Conservation (phyloP, 371 early-diverging fungal species). For the Encephalitozoon cuniculi region DNA sequence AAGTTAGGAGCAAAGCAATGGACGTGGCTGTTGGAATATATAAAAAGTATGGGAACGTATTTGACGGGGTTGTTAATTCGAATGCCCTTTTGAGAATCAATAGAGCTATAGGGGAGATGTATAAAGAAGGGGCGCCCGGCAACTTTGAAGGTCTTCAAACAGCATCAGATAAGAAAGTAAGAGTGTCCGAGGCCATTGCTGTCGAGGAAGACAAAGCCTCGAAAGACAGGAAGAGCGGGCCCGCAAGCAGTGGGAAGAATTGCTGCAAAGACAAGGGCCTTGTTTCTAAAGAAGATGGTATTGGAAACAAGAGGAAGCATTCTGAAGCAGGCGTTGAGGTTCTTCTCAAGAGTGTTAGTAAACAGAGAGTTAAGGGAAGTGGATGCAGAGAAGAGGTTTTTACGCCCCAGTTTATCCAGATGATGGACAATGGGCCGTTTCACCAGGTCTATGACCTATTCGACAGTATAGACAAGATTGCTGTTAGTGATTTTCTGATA, state of each 20-base stretch:
- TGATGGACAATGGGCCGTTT: constrained; percentile 8
- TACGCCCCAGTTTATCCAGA: constrained; percentile 16
- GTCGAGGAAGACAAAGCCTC: background rate
- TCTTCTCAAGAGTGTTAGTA: background rate
- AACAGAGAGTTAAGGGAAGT: background rate
- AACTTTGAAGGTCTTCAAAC: background rate
- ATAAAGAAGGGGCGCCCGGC: background rate
- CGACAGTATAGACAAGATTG: constrained; percentile 4
- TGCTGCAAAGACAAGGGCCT: background rate
- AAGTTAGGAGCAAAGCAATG: constrained; percentile 10
- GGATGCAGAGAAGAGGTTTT: background rate
- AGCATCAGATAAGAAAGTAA: background rate
- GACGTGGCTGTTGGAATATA: background rate
- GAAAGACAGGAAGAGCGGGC: background rate
- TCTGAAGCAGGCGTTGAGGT: background rate
- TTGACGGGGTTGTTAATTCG: background rate
- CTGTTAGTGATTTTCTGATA: constrained; percentile 19
- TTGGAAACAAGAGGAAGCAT: background rate
- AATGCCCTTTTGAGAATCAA: background rate
- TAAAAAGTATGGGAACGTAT: background rate
- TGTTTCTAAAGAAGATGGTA: background rate
- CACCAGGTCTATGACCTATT: constrained; percentile 7
- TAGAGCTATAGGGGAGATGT: background rate
- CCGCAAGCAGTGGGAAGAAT: background rate
- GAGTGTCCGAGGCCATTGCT: background rate